phyloP scores from a whole-genome alignment of 768 basidiomycete species.

The Tylopilus intermedius region DNA sequence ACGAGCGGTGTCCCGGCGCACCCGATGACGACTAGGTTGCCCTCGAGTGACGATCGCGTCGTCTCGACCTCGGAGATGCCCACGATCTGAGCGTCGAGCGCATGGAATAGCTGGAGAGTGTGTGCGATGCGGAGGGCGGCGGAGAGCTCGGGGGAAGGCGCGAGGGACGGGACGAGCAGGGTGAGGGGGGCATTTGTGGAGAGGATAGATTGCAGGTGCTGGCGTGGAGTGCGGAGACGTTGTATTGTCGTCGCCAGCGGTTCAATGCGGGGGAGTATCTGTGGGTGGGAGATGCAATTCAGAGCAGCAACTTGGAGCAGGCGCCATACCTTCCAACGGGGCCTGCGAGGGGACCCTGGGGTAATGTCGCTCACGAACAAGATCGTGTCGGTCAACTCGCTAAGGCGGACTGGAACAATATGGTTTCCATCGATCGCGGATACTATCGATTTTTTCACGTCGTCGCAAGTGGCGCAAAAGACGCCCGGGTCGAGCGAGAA shows the following conservation, averaged over 20 bases:
- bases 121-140: conserved; percentile 65
- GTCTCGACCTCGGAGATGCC: conserved; percentile 32
- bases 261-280: conserved; percentile 8
- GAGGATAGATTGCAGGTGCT: conserved; percentile 64
- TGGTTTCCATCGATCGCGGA: conserved; percentile 15
- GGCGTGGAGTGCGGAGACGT: conserved; percentile 11
- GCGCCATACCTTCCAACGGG: conserved; percentile 23
- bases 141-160: conserved; percentile 37
- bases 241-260: not conserved
- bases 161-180: conserved; percentile 47
- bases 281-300: not conserved
- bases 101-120: conserved; percentile 61
- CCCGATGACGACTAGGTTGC: conserved; percentile 61
- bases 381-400: not conserved
- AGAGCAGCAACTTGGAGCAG: not conserved
- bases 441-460: not conserved
- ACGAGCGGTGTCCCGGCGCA: conserved; percentile 33
- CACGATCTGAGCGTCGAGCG: conserved; percentile 62
- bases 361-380: conserved; percentile 10
- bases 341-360: not conserved
- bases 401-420: not conserved
- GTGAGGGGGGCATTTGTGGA: conserved; percentile 47
- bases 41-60: conserved; percentile 10
- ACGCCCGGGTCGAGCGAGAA: conserved; percentile 18
- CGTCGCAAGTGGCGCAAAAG: not conserved